phyloP scores from a whole-genome alignment of 306 rosid genomes.

The Cucurbita pepo region DNA sequence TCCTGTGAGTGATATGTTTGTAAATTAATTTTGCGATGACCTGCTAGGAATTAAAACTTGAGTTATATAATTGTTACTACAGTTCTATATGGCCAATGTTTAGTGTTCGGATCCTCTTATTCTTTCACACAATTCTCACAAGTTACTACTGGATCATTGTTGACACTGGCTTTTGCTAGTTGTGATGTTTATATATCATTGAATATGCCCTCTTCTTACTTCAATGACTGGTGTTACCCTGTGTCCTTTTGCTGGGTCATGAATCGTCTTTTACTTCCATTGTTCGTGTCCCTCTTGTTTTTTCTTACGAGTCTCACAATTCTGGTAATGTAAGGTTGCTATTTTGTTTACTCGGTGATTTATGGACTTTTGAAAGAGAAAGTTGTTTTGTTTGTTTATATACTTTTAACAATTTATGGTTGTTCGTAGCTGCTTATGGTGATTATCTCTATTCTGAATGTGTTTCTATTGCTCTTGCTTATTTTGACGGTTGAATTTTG shows the following conservation, averaged over 20 bases:
- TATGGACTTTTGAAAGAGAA: neutral
- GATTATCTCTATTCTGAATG: neutral
- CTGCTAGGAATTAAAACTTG: too few species aligned
- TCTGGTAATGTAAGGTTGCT: neutral
- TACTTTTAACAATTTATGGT: neutral
- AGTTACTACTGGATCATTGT: neutral
- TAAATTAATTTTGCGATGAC: neutral
- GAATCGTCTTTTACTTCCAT: neutral
- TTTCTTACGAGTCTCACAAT: neutral
- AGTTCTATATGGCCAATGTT: neutral
- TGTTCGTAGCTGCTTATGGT: neutral
- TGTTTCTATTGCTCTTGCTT: neutral
- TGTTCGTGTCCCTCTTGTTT: neutral
- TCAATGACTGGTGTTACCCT: neutral
- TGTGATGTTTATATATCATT: neutral
- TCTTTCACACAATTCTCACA: neutral
- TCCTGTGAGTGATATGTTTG: neutral
- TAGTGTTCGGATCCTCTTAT: neutral
- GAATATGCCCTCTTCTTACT: neutral
- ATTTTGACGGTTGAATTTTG: neutral
- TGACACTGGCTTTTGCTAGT: neutral
- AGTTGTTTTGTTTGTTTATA: neutral
- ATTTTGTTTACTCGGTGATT: neutral
- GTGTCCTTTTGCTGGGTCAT: neutral
- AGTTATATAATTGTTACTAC: neutral